A percentile compares a stretch with the other conserved stretches of the same genome.
Conservation (phyloP, 2,329 filamentous ascomycete genomes). For the Fusarium sp. region DNA sequence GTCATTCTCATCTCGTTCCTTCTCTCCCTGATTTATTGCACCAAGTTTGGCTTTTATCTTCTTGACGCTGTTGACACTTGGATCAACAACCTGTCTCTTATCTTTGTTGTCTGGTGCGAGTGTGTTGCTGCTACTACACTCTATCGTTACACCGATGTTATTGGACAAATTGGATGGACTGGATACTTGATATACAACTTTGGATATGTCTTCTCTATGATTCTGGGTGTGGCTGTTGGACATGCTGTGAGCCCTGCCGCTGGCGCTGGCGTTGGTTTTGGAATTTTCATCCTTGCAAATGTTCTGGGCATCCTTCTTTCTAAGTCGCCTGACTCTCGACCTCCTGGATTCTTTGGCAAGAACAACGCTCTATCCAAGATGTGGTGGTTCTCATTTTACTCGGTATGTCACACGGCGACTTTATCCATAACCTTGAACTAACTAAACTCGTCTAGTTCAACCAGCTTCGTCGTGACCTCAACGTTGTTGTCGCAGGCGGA, state of each 20-base stretch:
- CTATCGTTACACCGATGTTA: not conserved
- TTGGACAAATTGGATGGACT: not conserved
- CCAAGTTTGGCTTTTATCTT: constrained; percentile 4
- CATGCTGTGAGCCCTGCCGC: not conserved
- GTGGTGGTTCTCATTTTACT: not conserved
- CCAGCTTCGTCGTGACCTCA: not conserved
- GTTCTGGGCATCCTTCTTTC: not conserved
- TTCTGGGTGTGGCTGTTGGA: not conserved
- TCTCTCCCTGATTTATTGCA: not conserved
- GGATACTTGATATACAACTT: not conserved
- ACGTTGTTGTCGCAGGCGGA: not conserved
- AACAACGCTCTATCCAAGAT: not conserved
- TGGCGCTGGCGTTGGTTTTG: not conserved
- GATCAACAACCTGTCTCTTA: constrained; percentile 1
- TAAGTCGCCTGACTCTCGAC: not conserved
- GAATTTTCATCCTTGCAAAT: not conserved
- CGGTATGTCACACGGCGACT: no score
- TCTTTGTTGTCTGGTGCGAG: not conserved
- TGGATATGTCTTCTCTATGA: not conserved
- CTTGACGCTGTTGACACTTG: constrained; percentile 1
- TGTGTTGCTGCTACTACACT: not conserved
- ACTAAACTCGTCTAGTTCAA: no score
- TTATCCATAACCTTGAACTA: no score
- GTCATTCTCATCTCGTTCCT: not conserved
- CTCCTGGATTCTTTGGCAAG: not conserved